phyloP scores from a whole-genome alignment of 2,329 filamentous ascomycete genomes.

The Sordariomycetes sp. region DNA sequence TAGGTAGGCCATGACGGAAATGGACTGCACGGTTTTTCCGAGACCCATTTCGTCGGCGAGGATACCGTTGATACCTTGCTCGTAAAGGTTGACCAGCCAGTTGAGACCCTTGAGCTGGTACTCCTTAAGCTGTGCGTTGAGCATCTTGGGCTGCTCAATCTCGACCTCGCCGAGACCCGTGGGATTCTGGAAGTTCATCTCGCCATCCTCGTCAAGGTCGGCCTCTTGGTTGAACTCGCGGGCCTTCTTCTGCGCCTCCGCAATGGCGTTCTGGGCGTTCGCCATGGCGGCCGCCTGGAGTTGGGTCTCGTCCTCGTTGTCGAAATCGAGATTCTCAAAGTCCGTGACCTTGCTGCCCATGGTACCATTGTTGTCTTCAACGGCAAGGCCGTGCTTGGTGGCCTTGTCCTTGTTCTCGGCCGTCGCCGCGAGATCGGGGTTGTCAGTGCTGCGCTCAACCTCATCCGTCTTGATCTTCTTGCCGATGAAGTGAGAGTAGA shows the following conservation, averaged over 20 bases:
- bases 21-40: slow-evolving; percentile 97
- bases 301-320: slow-evolving; percentile 80
- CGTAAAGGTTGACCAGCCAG: slow-evolving; percentile 97
- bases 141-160: slow-evolving; percentile 85
- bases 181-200: slow-evolving; percentile 99
- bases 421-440: slow-evolving; percentile 56
- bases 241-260: slow-evolving; percentile 87
- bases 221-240: slow-evolving; percentile 80
- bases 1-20: slow-evolving; percentile 97
- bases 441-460: slow-evolving; percentile 81
- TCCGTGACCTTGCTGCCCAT: slow-evolving; percentile 68
- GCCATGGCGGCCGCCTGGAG: slow-evolving; percentile 80
- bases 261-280: slow-evolving; percentile 91
- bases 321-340: slow-evolving; percentile 91
- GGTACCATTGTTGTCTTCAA: slow-evolving; percentile 42
- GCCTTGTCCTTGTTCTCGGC: slow-evolving; percentile 26
- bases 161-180: slow-evolving; percentile 90
- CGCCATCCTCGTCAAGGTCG: slow-evolving; percentile 78
- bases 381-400: slow-evolving; percentile 30
- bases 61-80: slow-evolving; percentile 99
- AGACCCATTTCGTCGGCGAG: slow-evolving; percentile 99
- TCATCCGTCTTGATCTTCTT: slow-evolving; percentile 99
- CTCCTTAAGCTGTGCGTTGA: slow-evolving; percentile 91
- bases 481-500: slow-evolving; percentile 98
- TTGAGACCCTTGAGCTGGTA: slow-evolving; percentile 99